Evolutionary conservation across 2,329 filamentous ascomycete species (phyloP).

Genomic region (Cercospora sesami): DNA sequence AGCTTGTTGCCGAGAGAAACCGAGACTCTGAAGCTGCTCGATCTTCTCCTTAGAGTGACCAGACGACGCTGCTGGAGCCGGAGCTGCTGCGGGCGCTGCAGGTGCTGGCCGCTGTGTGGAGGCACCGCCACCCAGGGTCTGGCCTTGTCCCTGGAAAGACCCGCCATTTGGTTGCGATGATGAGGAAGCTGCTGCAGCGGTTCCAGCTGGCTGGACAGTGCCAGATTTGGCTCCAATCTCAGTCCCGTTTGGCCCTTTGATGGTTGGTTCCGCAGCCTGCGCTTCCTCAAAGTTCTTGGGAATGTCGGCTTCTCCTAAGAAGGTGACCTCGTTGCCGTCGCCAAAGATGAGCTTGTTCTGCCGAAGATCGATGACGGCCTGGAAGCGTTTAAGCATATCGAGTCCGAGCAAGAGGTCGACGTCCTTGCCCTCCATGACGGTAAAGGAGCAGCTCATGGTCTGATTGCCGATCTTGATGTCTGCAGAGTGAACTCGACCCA

Average conservation of each 20-base stretch:
- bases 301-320: slow-evolving; percentile 89
- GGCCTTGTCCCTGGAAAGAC: slow-evolving; percentile 37
- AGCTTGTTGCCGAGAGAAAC: slow-evolving; percentile 74
- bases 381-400: slow-evolving; percentile 96
- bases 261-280: slow-evolving; percentile 74
- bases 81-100: slow-evolving; percentile 20
- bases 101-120: slow-evolving; percentile 26
- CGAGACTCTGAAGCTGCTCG: slow-evolving; percentile 72
- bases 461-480: slow-evolving; percentile 89
- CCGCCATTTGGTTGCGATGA: slow-evolving; percentile 26
- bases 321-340: slow-evolving; percentile 75
- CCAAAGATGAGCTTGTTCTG: slow-evolving; percentile 79
- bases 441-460: slow-evolving; percentile 91
- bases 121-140: slow-evolving; percentile 30
- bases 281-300: slow-evolving; percentile 77
- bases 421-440: slow-evolving; percentile 98
- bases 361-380: slow-evolving; percentile 84
- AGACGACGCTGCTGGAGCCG: slow-evolving; percentile 19
- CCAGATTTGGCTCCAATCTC: slow-evolving; percentile 82
- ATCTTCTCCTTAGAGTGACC: slow-evolving; percentile 64
- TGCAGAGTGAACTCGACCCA: slow-evolving; percentile 91
- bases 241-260: slow-evolving; percentile 84
- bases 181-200: slow-evolving; percentile 36
- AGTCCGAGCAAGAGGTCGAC: slow-evolving; percentile 90
- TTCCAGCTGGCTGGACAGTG: slow-evolving; percentile 62